Evolutionary conservation across 2,329 filamentous ascomycete species (phyloP), one percentile per base, ranked within the genome.

Genomic region (Juglanconis sp.): DNA sequence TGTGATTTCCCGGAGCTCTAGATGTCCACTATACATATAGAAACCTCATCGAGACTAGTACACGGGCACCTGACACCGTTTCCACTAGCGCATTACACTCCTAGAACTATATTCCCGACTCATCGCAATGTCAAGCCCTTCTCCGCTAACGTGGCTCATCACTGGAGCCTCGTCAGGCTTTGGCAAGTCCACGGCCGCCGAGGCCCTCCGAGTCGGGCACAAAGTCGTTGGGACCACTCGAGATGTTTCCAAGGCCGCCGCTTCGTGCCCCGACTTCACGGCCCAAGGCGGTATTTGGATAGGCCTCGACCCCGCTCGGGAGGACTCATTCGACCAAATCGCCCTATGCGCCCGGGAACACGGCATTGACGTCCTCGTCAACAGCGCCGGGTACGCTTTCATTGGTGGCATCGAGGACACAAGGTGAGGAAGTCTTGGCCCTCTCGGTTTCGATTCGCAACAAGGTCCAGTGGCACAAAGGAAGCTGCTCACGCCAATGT

Each of bases 141-240:
- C 17, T 24, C 17, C 17, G 17, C 17, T 24, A 24, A 40, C 36
- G 66, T 40, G 36, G 36, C 55, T 80, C 61, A 72, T 79, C 60
- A 79, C 77, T 1, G 77, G 75, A 57, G 68, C 70, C 62, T 74
- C 74, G 5, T 73, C 73, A 5, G 77, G 78, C 15, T 72, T 80
- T 60, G 78, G 78, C 30, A 63, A 70, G 11, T 61, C 66, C 24
- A 70, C 79, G 44, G 70, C 73, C 17, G 63, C 67, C 11, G 68
- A 68, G 10, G 72, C 75, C 10, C 73, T 79, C 15, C 59, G 63
- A 5, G 67, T 70, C 7, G 77, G 77, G 10, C 69, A 79, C 66
- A 69, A 69, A n/a, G 77, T 77, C 52, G 71, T 80, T 56, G 77
- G 76, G 0, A 75, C 76, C 0, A 71, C 76, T 0, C 74, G 77